Evolutionary conservation across 805 yeast genomes (phyloP).

Genomic region (Schwanniomyces occidentalis): DNA sequence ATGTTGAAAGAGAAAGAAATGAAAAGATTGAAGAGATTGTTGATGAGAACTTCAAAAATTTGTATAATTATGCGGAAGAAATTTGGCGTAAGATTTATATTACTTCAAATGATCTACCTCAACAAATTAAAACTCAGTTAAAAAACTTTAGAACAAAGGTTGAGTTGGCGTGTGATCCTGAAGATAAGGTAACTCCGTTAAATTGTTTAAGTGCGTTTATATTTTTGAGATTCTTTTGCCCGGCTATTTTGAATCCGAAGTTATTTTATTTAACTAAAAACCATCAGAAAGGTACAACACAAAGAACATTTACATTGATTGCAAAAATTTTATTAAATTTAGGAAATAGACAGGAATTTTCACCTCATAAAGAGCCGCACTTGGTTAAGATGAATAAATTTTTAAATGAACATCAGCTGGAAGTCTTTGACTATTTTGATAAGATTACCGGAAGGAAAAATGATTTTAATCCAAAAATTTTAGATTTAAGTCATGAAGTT

Average conservation of each 20-base stretch:
- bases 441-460: slow-evolving; percentile 68
- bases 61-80: slow-evolving; percentile 51
- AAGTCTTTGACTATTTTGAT: slow-evolving; percentile 68
- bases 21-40: slow-evolving; percentile 37
- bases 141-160: slow-evolving; percentile 62
- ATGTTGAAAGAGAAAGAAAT: slow-evolving; percentile 33
- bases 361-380: slow-evolving; percentile 83
- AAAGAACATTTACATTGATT: slow-evolving; percentile 75
- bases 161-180: slow-evolving; percentile 60
- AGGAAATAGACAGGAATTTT: slow-evolving; percentile 71
- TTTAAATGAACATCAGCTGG: slow-evolving; percentile 54
- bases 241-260: slow-evolving; percentile 89
- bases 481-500: slow-evolving; percentile 57
- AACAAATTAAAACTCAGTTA: slow-evolving; percentile 62
- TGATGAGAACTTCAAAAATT: slow-evolving; percentile 47
- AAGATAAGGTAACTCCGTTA: slow-evolving; percentile 52
- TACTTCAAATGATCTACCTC: slow-evolving; percentile 76
- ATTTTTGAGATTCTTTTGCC: slow-evolving; percentile 65
- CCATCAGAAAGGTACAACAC: slow-evolving; percentile 70
- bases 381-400: slow-evolving; percentile 70
- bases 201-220: slow-evolving; percentile 83
- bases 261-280: slow-evolving; percentile 68
- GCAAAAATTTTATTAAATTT: slow-evolving; percentile 79
- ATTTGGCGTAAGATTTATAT: slow-evolving; percentile 67
- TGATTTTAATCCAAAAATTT: slow-evolving; percentile 59